Percentiles rank a stretch among this genome's conserved stretches.
Evolutionary conservation across 768 basidiomycete genomes (phyloP).

Genomic region (Cyclocybe aegerita): DNA sequence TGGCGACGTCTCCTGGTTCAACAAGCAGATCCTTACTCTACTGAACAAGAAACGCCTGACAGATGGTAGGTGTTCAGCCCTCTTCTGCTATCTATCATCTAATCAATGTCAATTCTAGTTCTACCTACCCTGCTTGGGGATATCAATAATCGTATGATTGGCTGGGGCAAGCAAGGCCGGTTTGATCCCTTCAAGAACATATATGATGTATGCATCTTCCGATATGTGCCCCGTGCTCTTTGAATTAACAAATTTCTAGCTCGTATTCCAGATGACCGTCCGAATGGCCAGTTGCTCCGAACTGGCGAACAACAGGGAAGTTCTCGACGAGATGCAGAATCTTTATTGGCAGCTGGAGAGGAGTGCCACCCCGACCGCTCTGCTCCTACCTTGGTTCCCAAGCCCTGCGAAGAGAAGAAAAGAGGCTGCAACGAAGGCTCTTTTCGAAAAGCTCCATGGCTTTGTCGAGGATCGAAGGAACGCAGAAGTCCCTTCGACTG

Average conservation of each 20-base stretch:
- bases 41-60: conserved; percentile 14
- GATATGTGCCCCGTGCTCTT: neutral
- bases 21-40: conserved; percentile 13
- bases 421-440: conserved; percentile 21
- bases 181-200: conserved; percentile 29
- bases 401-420: conserved; percentile 24
- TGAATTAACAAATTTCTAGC: conserved; percentile 9
- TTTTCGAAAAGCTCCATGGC: conserved; percentile 20
- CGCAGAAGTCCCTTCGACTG: conserved; percentile 17
- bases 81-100: neutral
- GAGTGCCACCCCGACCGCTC: conserved; percentile 24
- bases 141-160: conserved; percentile 14
- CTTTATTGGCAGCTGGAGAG: conserved; percentile 28
- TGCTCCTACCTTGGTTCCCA: conserved; percentile 33
- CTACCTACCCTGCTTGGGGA: conserved; percentile 19
- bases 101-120: neutral
- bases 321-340: conserved; percentile 16
- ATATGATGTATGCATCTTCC: conserved; percentile 21
- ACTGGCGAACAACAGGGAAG: conserved; percentile 21
- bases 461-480: conserved; percentile 24
- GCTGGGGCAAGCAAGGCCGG: conserved; percentile 24
- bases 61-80: conserved; percentile 9
- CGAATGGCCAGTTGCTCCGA: conserved; percentile 30
- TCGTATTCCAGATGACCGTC: conserved; percentile 33
- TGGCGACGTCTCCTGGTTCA: conserved; percentile 14